These are phyloP conservation scores for Pleurotus tuoliensis DNA, from an alignment of 768 basidiomycete species.

Conservation along the genomic window DNA sequence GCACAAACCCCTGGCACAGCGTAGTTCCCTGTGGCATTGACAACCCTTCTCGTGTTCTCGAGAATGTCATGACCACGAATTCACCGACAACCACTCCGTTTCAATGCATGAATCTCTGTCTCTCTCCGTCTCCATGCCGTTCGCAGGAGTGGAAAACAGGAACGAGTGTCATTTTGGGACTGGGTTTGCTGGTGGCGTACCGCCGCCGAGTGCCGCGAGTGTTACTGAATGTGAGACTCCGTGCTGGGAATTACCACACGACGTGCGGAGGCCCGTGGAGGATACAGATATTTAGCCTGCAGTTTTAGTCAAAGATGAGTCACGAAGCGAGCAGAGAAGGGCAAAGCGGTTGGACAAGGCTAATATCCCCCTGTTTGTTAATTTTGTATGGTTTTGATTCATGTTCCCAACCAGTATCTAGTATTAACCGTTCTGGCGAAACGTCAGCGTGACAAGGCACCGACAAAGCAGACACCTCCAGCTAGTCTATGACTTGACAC, in stretches of 20 bases:
- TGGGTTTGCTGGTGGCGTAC: slow-evolving; percentile 8
- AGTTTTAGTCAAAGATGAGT: no score
- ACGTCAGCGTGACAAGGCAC: no score
- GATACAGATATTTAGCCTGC: slow-evolving; percentile 3
- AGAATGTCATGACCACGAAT: slow-evolving; percentile 2
- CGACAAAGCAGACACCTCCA: no score
- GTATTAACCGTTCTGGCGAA: no score
- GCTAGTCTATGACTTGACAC: no score
- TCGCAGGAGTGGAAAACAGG: slow-evolving; percentile 10
- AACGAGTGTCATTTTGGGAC: slow-evolving; percentile 10
- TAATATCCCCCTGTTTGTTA: no score
- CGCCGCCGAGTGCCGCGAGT: slow-evolving; percentile 5
- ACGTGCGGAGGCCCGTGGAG: slow-evolving; percentile 1
- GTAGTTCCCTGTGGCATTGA: slow-evolving; percentile 9
- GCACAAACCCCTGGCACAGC: not conserved
- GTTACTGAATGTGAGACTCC: not conserved
- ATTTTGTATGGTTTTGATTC: no score
- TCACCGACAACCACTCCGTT: slow-evolving; percentile 7
- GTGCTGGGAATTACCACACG: slow-evolving; percentile 5
- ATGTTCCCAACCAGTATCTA: no score
- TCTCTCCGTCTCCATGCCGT: not conserved
- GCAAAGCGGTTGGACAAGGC: no score
- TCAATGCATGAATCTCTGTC: slow-evolving; percentile 9
- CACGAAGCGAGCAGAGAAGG: no score
- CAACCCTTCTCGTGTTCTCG: slow-evolving; percentile 7